Base-by-base conservation (phyloP, 306 rosid species). In the Aeschynomene evenia region DNA sequence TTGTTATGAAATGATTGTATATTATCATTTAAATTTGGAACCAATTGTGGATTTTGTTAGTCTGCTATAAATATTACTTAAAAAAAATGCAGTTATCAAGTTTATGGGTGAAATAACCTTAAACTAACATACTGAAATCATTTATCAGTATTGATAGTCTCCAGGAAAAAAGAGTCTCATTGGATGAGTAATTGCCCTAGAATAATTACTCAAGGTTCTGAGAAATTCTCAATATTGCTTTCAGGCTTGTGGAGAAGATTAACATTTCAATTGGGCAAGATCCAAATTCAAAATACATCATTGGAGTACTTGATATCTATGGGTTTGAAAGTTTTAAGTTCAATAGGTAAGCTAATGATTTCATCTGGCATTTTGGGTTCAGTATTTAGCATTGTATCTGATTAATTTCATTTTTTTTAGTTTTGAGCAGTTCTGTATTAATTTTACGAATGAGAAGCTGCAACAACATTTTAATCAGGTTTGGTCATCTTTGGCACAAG, bases 401-500 rank as follows among this genome's bases (percentile, higher is more conserved):
- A 89, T 66, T 14, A 48, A 13, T 66, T 74, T n/a, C 33, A 19
- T 66, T 18, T 76, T 33, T 31, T 64, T 22, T 77, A 95, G 99
- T 81, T 95, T 95, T 72, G 99, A 95, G 89, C 99, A 95, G 97
- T 95, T 95, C 79, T 95, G 99, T 77, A 95, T 95, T 77, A 95
- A 95, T 84, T 95, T 95, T 69, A 95, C 99, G 21, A 95, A 95
- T 64, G 99, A 95, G 85, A 95, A 95, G 86, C 85, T 95, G 80
- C 99, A 95, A 77, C 99, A 95, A 80, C 99, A 95, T 87, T 95
- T 95, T 85, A 95, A 95, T 82, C 99, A 95, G 97, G 99, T 95
- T 79, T 40, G 79, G 24, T 63, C 54, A 51, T 67, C 75, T 82
- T 70, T 67, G 52, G 50, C 72, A 51, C 34, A 54, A 29, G 28